Percentiles rank a stretch among this genome's conserved stretches.
Conservation (phyloP, 768 basidiomycete species). For the Pisolithus tinctorius region DNA sequence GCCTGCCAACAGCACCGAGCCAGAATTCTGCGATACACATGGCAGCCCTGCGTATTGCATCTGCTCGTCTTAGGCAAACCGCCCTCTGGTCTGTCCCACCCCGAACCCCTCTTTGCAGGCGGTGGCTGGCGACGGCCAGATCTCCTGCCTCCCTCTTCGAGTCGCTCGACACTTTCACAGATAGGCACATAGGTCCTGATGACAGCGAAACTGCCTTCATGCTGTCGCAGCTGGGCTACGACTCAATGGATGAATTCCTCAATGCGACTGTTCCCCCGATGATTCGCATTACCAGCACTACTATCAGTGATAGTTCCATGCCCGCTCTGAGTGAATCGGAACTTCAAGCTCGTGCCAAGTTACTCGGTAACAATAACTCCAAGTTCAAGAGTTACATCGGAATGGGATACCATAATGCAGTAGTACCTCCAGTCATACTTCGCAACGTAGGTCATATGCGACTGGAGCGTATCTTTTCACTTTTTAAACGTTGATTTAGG, state of each 20-base stretch:
- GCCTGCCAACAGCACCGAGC: slow-evolving; percentile 13
- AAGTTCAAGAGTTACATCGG: slow-evolving; percentile 92
- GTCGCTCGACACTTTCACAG: slow-evolving; percentile 82
- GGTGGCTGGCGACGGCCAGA: slow-evolving; percentile 55
- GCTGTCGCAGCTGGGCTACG: slow-evolving; percentile 79
- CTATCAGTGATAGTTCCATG: slow-evolving; percentile 63
- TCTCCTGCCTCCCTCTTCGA: slow-evolving; percentile 63
- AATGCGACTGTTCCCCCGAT: slow-evolving; percentile 71
- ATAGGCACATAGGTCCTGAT: slow-evolving; percentile 92
- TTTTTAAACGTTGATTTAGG: slow-evolving; percentile 31
- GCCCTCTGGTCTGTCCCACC: slow-evolving; percentile 11
- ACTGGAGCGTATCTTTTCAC: not conserved
- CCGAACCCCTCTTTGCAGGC: slow-evolving; percentile 19
- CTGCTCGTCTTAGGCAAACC: slow-evolving; percentile 17
- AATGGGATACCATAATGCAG: slow-evolving; percentile 94
- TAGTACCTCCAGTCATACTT: slow-evolving; percentile 92
- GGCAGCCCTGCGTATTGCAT: slow-evolving; percentile 24
- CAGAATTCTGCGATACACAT: slow-evolving; percentile 9
- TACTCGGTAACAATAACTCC: slow-evolving; percentile 73
- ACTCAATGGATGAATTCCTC: slow-evolving; percentile 85
- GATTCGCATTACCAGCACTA: slow-evolving; percentile 61
- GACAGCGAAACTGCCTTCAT: slow-evolving; percentile 72
- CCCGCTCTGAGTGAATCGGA: slow-evolving; percentile 81
- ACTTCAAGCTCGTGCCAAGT: slow-evolving; percentile 66
- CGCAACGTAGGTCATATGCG: slow-evolving; percentile 60